Conservation (phyloP, 148 eudicot genomes). For the Limonium bicolor region DNA sequence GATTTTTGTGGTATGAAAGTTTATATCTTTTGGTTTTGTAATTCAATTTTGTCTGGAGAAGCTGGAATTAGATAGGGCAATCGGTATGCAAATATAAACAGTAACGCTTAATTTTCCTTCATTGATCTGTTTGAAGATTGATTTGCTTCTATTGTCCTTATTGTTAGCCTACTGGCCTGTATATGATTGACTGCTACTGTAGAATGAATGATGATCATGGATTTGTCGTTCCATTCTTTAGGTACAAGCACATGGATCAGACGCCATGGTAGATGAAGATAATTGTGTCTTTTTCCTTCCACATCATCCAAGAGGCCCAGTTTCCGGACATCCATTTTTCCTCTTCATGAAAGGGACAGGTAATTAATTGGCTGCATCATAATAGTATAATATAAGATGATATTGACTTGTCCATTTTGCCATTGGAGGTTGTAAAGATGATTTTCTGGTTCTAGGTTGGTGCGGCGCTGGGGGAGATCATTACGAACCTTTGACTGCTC, state of each 20-base stretch:
- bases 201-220: no score
- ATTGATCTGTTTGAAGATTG: no score
- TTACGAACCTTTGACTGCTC: slow-evolving; percentile 83
- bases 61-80: no score
- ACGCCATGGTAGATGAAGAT: slow-evolving; percentile 96
- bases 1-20: slow-evolving; percentile 67
- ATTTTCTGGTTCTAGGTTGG: slow-evolving; percentile 43
- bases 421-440: no score
- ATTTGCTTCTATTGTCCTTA: no score
- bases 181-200: no score
- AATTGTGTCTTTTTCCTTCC: slow-evolving; percentile 94
- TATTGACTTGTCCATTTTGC: not conserved
- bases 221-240: no score
- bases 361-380: not conserved
- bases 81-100: no score
- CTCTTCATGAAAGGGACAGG: slow-evolving; percentile 99
- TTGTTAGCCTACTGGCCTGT: no score
- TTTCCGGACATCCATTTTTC: slow-evolving; percentile 59
- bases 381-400: not conserved
- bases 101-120: no score
- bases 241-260: slow-evolving; percentile 98
- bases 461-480: slow-evolving; percentile 95
- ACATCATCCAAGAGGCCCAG: slow-evolving; percentile 73
- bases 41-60: not conserved
- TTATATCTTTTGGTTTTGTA: not conserved